Evolutionary conservation across 2,329 filamentous ascomycete genomes (phyloP).

Genomic region (Fusarium sp.): DNA sequence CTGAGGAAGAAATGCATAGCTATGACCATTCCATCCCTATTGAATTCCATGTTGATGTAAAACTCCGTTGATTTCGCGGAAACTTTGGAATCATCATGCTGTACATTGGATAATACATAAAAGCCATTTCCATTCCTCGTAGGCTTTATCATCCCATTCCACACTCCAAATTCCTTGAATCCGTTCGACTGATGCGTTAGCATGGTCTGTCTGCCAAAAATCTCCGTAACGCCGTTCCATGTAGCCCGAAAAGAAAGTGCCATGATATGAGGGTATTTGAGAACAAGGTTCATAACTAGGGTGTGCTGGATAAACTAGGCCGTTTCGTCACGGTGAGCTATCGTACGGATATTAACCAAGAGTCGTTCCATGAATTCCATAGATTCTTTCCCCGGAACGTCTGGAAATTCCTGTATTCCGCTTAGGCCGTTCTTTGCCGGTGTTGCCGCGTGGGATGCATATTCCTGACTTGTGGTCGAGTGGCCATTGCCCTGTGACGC

Average conservation of each 20-base stretch:
- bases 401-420: slow-evolving; percentile 54
- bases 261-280: slow-evolving; percentile 21
- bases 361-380: slow-evolving; percentile 65
- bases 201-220: slow-evolving; percentile 4
- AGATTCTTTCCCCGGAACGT: slow-evolving; percentile 59
- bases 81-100: neutral
- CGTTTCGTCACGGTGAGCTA: slow-evolving; percentile 45
- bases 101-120: slow-evolving; percentile 25
- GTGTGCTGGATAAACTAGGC: slow-evolving; percentile 8
- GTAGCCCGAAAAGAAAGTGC: neutral
- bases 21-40: neutral
- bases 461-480: neutral
- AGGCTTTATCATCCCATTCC: slow-evolving; percentile 13
- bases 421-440: neutral
- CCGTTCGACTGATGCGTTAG: slow-evolving; percentile 17
- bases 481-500: neutral
- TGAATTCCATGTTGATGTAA: neutral
- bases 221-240: slow-evolving; percentile 32
- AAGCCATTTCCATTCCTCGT: slow-evolving; percentile 19
- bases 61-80: neutral
- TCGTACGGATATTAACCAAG: slow-evolving; percentile 63
- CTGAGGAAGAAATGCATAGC: neutral
- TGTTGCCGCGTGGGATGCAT: neutral
- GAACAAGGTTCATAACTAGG: slow-evolving; percentile 4
- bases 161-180: slow-evolving; percentile 9